Percentiles rank a stretch among this genome's conserved stretches.
Evolutionary conservation across 176 grass and related monocot species (phyloP).

Genomic region (sorghum (Sorghum bicolor)): Sorghum_bicolor_NCBIv3 NC_012871.2:72652501-72653000

Average conservation of each 20-base stretch:
- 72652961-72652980: not conserved
- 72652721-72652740: conserved; percentile 67
- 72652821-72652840: not conserved
- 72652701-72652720: conserved; percentile 48
- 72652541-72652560: not conserved
- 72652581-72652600: not conserved
- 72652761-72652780: not conserved
- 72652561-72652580: not conserved
- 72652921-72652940: not conserved
- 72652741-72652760: conserved; percentile 26
- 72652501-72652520: conserved; percentile 69
- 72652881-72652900: no score
- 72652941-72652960: not conserved
- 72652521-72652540: conserved; percentile 44
- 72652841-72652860: not conserved
- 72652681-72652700: conserved; percentile 38
- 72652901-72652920: not conserved
- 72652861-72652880: not conserved
- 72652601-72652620: not conserved
- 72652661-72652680: conserved; percentile 67
- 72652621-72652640: conserved; percentile 65
- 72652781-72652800: not conserved
- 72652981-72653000: not conserved
- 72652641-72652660: conserved; percentile 94
- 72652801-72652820: not conserved